Conservation (phyloP, 1,139 yeast species). For the Suhomyces yuchorum region DNA sequence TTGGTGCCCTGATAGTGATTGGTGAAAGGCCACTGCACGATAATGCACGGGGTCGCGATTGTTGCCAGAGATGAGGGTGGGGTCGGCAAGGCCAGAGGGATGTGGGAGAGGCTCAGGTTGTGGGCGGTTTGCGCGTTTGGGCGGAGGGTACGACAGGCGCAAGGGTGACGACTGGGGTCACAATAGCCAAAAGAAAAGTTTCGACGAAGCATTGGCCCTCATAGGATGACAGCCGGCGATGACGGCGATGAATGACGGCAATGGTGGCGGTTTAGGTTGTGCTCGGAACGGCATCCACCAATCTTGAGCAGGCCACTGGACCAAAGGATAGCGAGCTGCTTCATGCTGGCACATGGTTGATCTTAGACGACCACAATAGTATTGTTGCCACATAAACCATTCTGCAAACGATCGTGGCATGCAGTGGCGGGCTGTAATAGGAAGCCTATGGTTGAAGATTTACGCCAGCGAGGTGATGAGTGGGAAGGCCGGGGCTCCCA, state of each 20-base stretch:
- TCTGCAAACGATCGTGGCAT: background rate
- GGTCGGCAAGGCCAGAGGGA: background rate
- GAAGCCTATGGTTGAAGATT: background rate
- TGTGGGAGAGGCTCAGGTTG: background rate
- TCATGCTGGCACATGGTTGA: no score
- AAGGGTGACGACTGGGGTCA: background rate
- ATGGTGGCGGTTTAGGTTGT: background rate
- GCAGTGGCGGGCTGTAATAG: background rate
- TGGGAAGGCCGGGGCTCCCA: background rate
- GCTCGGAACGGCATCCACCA: no score
- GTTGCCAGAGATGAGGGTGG: background rate
- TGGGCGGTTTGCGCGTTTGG: background rate
- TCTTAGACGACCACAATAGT: background rate
- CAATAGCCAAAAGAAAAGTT: background rate
- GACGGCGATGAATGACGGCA: background rate
- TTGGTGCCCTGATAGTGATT: background rate
- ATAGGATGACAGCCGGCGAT: background rate
- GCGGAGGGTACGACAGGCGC: background rate
- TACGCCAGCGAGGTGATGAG: background rate
- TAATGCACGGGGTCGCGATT: background rate
- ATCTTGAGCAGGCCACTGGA: no score
- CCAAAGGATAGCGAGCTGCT: no score
- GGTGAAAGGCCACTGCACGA: background rate
- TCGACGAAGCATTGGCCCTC: no score
- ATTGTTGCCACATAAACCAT: background rate